Percentiles rank a stretch among this genome's conserved stretches.
These are phyloP conservation scores for Talaromyces borbonicus DNA, from an alignment of 495 filamentous ascomycete genomes.

Conservation along the genomic window DNA sequence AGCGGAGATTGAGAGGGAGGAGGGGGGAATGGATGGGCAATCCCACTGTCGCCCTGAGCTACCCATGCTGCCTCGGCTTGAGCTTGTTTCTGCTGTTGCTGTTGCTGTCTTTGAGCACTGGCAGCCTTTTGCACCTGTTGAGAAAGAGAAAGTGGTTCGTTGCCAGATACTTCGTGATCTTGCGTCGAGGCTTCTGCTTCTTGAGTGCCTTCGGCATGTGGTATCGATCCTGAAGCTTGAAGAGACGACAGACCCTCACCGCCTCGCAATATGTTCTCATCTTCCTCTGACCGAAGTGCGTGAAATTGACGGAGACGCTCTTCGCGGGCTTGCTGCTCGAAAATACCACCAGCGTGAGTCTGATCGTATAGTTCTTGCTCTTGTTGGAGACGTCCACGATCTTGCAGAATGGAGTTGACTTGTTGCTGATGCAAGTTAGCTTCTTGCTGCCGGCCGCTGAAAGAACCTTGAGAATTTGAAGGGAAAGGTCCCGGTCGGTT, in stretches of 20 bases:
- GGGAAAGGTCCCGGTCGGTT: slow-evolving; percentile 41
- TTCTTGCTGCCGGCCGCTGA: slow-evolving; percentile 46
- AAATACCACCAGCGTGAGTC: slow-evolving; percentile 30
- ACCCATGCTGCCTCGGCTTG: slow-evolving; percentile 50
- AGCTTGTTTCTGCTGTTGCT: slow-evolving; percentile 25
- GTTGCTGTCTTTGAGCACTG: slow-evolving; percentile 41
- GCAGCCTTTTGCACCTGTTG: slow-evolving; percentile 81
- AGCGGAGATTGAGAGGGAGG: slow-evolving; percentile 66
- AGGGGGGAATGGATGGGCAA: slow-evolving; percentile 73
- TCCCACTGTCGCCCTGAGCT: slow-evolving; percentile 43
- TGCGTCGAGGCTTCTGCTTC: slow-evolving; percentile 11
- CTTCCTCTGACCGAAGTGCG: slow-evolving; percentile 45
- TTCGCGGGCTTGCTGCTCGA: slow-evolving; percentile 43
- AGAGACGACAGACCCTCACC: slow-evolving; percentile 34
- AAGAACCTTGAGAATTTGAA: slow-evolving; percentile 38
- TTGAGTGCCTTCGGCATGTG: slow-evolving; percentile 12
- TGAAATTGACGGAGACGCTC: slow-evolving; percentile 58
- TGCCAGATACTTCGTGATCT: slow-evolving; percentile 14
- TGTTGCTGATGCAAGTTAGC: slow-evolving; percentile 46
- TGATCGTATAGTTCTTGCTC: slow-evolving; percentile 55
- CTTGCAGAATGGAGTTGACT: slow-evolving; percentile 48
- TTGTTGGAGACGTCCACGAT: slow-evolving; percentile 50
- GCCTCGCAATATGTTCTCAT: slow-evolving; percentile 33
- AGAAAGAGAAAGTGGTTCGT: slow-evolving; percentile 55
- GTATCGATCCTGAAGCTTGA: slow-evolving; percentile 13